Conservation (phyloP, 2,329 filamentous ascomycete species). For the Arthroderma uncinatum region DNA sequence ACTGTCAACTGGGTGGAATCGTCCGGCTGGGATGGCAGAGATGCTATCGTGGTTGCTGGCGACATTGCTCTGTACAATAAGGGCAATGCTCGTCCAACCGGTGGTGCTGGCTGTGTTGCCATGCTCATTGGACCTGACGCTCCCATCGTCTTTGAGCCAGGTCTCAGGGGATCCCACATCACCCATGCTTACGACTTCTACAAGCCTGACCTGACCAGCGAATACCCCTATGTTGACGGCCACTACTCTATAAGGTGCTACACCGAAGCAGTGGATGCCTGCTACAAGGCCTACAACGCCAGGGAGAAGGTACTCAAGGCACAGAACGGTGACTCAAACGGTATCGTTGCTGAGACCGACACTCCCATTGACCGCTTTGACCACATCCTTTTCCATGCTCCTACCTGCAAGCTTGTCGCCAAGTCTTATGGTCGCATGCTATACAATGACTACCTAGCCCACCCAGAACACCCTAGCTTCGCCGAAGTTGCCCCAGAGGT, state of each 20-base stretch:
- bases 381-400: slow-evolving; percentile 71
- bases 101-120: slow-evolving; percentile 63
- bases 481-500: slow-evolving; percentile 65
- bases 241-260: slow-evolving; percentile 71
- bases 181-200: slow-evolving; percentile 76
- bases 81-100: slow-evolving; percentile 64
- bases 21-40: slow-evolving; percentile 71
- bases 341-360: slow-evolving; percentile 37
- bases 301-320: slow-evolving; percentile 52
- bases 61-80: slow-evolving; percentile 75
- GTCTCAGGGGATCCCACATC: slow-evolving; percentile 66
- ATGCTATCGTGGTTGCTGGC: slow-evolving; percentile 63
- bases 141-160: slow-evolving; percentile 60
- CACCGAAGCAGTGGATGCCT: slow-evolving; percentile 59
- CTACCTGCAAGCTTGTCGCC: slow-evolving; percentile 75
- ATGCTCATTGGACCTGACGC: slow-evolving; percentile 65
- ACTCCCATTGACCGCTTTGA: slow-evolving; percentile 68
- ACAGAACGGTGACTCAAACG: slow-evolving; percentile 33
- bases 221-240: slow-evolving; percentile 71
- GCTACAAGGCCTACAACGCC: slow-evolving; percentile 70
- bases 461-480: slow-evolving; percentile 57
- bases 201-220: slow-evolving; percentile 71
- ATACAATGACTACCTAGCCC: slow-evolving; percentile 72
- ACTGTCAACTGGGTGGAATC: slow-evolving; percentile 72
- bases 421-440: slow-evolving; percentile 76